Conservation (phyloP, 495 filamentous ascomycete species). For the Penicillium nucicola region DNA sequence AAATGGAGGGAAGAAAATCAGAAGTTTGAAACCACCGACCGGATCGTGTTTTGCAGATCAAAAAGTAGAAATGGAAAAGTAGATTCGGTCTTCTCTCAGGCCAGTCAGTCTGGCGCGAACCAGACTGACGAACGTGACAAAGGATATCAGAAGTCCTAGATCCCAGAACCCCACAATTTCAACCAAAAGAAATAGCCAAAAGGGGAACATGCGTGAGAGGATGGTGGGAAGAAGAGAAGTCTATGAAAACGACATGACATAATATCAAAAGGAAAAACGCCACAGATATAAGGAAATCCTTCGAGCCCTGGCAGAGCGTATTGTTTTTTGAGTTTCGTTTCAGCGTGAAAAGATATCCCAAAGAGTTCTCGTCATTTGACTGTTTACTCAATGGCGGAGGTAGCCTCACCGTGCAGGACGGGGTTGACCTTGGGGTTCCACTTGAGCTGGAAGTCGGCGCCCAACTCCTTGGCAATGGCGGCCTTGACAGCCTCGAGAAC, state of each 20-base stretch:
- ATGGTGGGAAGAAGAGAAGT: constrained; percentile 13
- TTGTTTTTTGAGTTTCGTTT: constrained; percentile 14
- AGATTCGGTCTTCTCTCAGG: constrained; percentile 8
- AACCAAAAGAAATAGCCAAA: constrained; percentile 5
- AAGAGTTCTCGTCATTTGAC: constrained; percentile 1
- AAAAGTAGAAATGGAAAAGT: constrained; percentile 5
- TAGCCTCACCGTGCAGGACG: constrained; percentile 53
- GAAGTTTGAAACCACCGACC: constrained; percentile 1
- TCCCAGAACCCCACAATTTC: constrained; percentile 9
- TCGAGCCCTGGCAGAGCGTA: constrained; percentile 1
- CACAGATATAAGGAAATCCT: constrained; percentile 2
- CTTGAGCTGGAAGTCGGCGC: constrained; percentile 55
- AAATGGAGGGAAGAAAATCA: not conserved
- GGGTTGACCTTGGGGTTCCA: constrained; percentile 63
- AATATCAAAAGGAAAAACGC: constrained; percentile 9
- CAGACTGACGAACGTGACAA: constrained; percentile 9
- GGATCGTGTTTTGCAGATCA: not conserved
- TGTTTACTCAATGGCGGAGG: constrained; percentile 53
- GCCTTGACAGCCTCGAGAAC: constrained; percentile 54
- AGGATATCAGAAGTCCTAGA: constrained; percentile 35
- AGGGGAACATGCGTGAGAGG: constrained; percentile 7
- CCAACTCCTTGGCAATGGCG: constrained; percentile 53
- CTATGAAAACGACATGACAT: constrained; percentile 15
- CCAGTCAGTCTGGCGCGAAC: not conserved
- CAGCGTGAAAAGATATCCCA: constrained; percentile 8